A percentile compares a stretch with the other conserved stretches of the same genome.
Conservation (phyloP, 2,329 filamentous ascomycete species). For the Colletotrichum simmondsii region DNA sequence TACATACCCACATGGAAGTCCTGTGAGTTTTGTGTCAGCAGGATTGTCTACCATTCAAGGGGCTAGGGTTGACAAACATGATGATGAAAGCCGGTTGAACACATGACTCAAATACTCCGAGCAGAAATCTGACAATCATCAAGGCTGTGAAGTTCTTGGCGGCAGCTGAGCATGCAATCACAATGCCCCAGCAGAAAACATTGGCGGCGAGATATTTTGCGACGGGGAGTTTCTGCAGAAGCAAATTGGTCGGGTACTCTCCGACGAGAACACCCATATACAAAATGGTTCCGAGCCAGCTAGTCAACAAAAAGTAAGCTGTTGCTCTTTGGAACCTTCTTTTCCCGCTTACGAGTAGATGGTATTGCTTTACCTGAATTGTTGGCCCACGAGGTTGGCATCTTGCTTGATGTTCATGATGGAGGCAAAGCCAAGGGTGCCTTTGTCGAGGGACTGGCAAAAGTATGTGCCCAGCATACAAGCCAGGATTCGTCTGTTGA, state of each 20-base stretch:
- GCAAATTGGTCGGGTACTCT: constrained; percentile 67
- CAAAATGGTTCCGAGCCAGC: constrained; percentile 66
- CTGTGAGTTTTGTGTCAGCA: not conserved
- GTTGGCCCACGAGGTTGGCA: constrained; percentile 56
- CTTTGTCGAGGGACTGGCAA: constrained; percentile 48
- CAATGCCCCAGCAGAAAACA: constrained; percentile 57
- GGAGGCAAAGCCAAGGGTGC: constrained; percentile 55
- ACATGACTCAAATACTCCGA: constrained; percentile 36
- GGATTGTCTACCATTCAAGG: too few species aligned
- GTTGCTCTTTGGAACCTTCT: constrained; percentile 43
- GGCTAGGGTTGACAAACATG: constrained; percentile 38
- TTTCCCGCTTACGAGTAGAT: too few species aligned
- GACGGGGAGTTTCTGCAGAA: constrained; percentile 59
- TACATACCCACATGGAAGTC: constrained; percentile 51
- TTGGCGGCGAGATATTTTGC: constrained; percentile 22
- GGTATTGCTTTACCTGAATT: not conserved
- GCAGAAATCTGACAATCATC: constrained; percentile 35
- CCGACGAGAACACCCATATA: constrained; percentile 70
- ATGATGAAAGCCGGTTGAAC: constrained; percentile 57
- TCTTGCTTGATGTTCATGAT: constrained; percentile 64
- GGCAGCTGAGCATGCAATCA: constrained; percentile 46
- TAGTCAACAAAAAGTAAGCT: constrained; percentile 49
- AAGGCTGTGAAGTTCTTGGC: constrained; percentile 29
- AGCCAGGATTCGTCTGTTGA: constrained; percentile 60
- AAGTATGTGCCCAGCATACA: constrained; percentile 63